phyloP scores from a whole-genome alignment of 768 basidiomycete genomes.

The Boletales sp. region DNA sequence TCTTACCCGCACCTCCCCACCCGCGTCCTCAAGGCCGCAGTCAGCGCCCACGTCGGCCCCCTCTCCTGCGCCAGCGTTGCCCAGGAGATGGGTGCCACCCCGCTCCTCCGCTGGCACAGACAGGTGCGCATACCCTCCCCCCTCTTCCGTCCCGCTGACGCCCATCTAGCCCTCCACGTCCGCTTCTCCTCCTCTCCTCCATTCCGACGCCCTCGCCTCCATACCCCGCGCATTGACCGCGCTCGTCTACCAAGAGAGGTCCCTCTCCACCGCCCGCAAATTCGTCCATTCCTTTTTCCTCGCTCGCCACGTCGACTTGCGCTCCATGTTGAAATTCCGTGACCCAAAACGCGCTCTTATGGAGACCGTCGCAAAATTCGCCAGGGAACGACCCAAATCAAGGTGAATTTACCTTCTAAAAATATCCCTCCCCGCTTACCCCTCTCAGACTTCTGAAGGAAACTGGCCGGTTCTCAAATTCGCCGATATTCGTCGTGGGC shows the following conservation, averaged over 20 bases:
- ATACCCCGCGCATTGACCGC: conserved; percentile 86
- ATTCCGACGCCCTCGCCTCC: conserved; percentile 85
- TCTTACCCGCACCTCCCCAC: conserved; percentile 90
- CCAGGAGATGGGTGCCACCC: conserved; percentile 75
- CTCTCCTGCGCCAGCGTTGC: conserved; percentile 81
- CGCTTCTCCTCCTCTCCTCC: conserved; percentile 51
- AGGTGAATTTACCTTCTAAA: conserved; percentile 39
- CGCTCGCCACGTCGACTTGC: conserved; percentile 77
- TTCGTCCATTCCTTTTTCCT: conserved; percentile 92
- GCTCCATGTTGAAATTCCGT: conserved; percentile 73
- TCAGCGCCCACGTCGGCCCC: conserved; percentile 90
- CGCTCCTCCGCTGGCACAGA: conserved; percentile 80
- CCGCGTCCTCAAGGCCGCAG: conserved; percentile 84
- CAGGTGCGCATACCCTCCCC: conserved; percentile 40
- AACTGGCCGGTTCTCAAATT: conserved; percentile 86
- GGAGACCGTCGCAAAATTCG: conserved; percentile 68
- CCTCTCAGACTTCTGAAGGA: conserved; percentile 75
- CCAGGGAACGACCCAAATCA: conserved; percentile 62
- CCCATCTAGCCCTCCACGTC: conserved; percentile 45
- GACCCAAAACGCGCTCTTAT: conserved; percentile 77
- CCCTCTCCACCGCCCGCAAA: conserved; percentile 78
- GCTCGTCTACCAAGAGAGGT: conserved; percentile 83
- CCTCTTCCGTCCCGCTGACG: not conserved
- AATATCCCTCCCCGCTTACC: not conserved
- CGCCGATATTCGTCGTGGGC: conserved; percentile 95